phyloP scores from a whole-genome alignment of 1,284 basidiomycete species.

The Termitomyces sp. region DNA sequence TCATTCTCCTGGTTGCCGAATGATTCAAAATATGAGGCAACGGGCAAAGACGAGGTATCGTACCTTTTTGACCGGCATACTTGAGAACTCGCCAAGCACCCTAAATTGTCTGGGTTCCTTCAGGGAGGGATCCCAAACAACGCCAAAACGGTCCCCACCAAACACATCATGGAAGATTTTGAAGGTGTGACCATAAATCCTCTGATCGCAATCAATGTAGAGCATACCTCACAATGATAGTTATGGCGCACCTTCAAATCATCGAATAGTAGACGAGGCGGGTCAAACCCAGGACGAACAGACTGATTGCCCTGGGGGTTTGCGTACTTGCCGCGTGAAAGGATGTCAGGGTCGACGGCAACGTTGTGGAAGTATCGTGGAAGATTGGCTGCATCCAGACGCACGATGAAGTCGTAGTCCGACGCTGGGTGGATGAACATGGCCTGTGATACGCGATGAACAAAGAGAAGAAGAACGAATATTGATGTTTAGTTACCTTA shows the following conservation, averaged over 20 bases:
- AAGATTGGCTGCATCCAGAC: conserved; percentile 61
- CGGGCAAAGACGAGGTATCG: conserved; percentile 1
- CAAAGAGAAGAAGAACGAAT: conserved; percentile 6
- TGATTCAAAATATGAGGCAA: neutral
- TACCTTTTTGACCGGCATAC: conserved; percentile 43
- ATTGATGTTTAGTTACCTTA: conserved; percentile 36
- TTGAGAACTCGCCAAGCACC: conserved; percentile 79
- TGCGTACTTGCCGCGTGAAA: conserved; percentile 47
- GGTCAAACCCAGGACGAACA: conserved; percentile 75
- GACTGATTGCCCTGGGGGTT: conserved; percentile 36
- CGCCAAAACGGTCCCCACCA: conserved; percentile 79
- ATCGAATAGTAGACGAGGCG: conserved; percentile 61
- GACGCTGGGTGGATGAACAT: conserved; percentile 81
- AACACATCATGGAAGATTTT: conserved; percentile 83
- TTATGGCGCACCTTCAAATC: conserved; percentile 58
- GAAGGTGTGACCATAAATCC: conserved; percentile 74
- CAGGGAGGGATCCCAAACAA: conserved; percentile 81
- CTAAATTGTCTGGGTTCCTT: conserved; percentile 63
- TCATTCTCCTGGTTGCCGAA: conserved; percentile 28
- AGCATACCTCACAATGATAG: conserved; percentile 19
- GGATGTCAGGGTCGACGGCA: conserved; percentile 40
- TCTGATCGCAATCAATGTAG: conserved; percentile 32
- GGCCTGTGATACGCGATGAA: conserved; percentile 37
- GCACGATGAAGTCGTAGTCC: conserved; percentile 85
- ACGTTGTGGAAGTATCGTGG: conserved; percentile 74